Evolutionary conservation across 2,329 filamentous ascomycete genomes (phyloP).

Genomic region (Paecilomyces sp.): DNA sequence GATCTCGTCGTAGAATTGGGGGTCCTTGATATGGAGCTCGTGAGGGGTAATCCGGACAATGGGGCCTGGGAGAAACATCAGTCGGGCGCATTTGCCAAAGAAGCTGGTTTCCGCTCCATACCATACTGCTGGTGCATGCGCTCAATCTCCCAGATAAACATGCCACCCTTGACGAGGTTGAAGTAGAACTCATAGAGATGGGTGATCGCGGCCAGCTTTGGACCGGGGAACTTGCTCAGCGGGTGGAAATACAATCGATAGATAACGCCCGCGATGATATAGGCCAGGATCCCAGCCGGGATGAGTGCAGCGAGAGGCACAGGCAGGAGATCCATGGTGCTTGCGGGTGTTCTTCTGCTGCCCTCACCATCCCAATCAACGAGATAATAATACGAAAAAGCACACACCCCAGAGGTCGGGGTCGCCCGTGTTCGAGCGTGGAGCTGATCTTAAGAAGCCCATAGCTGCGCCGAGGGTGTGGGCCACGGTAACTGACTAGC

Average conservation of each 20-base stretch:
- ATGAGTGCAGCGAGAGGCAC: background rate
- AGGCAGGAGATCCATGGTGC: background rate
- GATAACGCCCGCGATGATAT: slow-evolving; percentile 8
- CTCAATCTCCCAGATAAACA: slow-evolving; percentile 25
- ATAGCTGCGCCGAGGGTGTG: background rate
- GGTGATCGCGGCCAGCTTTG: slow-evolving; percentile 24
- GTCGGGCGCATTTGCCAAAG: background rate
- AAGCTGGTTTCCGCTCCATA: slow-evolving; percentile 1
- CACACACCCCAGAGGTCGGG: background rate
- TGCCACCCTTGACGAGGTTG: slow-evolving; percentile 23
- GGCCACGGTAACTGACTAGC: background rate
- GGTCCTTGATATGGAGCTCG: slow-evolving; percentile 28
- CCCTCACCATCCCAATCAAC: background rate
- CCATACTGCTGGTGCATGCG: slow-evolving; percentile 27
- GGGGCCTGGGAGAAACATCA: slow-evolving; percentile 14
- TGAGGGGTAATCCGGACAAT: slow-evolving; percentile 27
- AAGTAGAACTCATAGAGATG: slow-evolving; percentile 28
- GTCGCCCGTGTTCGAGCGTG: background rate
- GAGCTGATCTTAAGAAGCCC: background rate
- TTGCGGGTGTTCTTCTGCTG: background rate
- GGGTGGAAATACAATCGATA: slow-evolving; percentile 28
- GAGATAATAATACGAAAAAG: background rate
- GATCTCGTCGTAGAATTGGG: slow-evolving; percentile 25
- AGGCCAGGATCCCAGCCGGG: background rate
- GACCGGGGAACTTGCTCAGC: slow-evolving; percentile 23